Evolutionary conservation across 2,329 filamentous ascomycete genomes (phyloP).

Genomic region (Fusarium coicis): DNA sequence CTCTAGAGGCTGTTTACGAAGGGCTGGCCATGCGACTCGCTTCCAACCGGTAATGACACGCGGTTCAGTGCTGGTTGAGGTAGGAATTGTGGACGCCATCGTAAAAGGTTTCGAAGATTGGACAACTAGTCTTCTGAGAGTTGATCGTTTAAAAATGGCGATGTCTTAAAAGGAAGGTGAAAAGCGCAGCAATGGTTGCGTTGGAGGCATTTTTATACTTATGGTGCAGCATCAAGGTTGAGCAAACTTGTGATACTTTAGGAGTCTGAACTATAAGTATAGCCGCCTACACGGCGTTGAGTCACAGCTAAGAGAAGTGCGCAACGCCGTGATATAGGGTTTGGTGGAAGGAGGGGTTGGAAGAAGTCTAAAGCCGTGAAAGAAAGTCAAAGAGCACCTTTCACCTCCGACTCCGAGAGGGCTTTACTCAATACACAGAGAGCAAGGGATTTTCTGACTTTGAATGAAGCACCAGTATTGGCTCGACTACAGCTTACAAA

Average conservation of each 20-base stretch:
- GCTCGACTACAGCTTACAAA: no score
- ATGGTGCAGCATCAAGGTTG: neutral
- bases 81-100: fast-evolving
- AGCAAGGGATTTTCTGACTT: no score
- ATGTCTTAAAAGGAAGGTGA: fast-evolving
- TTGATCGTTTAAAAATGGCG: fast-evolving
- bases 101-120: fast-evolving
- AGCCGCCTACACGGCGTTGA: neutral
- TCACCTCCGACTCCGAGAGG: no score
- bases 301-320: neutral
- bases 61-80: fast-evolving
- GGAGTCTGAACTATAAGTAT: fast-evolving
- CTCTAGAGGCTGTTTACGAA: fast-evolving
- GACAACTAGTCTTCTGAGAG: fast-evolving
- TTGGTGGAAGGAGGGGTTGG: no score
- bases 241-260: fast-evolving
- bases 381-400: no score
- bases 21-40: neutral
- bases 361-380: no score
- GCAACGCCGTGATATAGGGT: no score
- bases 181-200: fast-evolving
- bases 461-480: no score
- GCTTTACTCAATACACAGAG: no score
- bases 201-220: neutral
- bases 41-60: neutral